Conservation (phyloP, 176 grass and related monocot genomes). For the Alloteropsis semialata region DNA sequence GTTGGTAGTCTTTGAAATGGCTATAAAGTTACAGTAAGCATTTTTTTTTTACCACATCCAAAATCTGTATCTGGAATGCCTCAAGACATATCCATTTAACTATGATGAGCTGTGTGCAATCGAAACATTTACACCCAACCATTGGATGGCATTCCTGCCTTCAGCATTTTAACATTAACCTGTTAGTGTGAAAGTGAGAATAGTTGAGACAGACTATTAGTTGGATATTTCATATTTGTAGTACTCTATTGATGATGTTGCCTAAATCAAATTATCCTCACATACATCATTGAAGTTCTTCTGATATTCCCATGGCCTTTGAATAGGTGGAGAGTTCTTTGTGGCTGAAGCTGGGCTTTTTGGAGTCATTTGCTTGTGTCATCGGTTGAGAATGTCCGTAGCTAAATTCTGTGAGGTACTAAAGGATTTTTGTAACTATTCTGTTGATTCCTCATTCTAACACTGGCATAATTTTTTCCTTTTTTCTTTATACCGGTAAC, state of each 20-base stretch:
- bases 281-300: background rate
- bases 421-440: slow-evolving; percentile 20
- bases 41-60: background rate
- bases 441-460: background rate
- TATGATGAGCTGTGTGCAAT: background rate
- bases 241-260: slow-evolving; percentile 1
- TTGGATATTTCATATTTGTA: background rate
- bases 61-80: background rate
- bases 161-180: background rate
- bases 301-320: slow-evolving; percentile 25
- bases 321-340: slow-evolving; percentile 83
- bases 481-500: slow-evolving; percentile 20
- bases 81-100: slow-evolving; percentile 4
- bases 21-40: slow-evolving; percentile 30
- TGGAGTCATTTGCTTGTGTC: slow-evolving; percentile 77
- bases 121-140: background rate
- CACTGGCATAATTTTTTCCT: background rate
- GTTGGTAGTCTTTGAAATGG: slow-evolving; percentile 24
- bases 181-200: slow-evolving; percentile 9
- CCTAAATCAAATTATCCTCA: background rate
- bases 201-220: slow-evolving; percentile 3
- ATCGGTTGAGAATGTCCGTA: slow-evolving; percentile 75
- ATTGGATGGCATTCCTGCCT: background rate
- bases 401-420: slow-evolving; percentile 90
- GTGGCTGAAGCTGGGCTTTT: slow-evolving; percentile 60